A percentile compares a stretch with the other conserved stretches of the same genome.
These are phyloP conservation scores for Claviceps africana DNA, from an alignment of 2,329 filamentous ascomycete genomes.

Conservation along the genomic window DNA sequence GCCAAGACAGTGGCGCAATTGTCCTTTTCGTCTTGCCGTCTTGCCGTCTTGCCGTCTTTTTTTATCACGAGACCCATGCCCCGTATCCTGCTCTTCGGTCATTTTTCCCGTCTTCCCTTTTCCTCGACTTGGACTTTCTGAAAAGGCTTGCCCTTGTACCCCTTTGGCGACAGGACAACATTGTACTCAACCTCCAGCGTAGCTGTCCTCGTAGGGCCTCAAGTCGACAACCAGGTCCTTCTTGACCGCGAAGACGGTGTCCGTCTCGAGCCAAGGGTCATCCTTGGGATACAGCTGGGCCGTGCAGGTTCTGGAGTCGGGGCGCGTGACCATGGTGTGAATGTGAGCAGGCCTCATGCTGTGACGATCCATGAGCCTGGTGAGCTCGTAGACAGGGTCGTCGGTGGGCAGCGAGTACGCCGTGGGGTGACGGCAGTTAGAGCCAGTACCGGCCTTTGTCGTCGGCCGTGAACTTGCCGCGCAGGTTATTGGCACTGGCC, in stretches of 20 bases:
- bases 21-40: no score
- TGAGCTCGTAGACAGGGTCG: slow-evolving; percentile 30
- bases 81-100: not conserved
- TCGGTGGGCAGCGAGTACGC: slow-evolving; percentile 58
- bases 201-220: slow-evolving; percentile 27
- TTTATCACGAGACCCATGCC: no score
- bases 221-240: slow-evolving; percentile 37
- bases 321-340: slow-evolving; percentile 40
- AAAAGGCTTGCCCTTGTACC: slow-evolving; percentile 26
- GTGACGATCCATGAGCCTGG: slow-evolving; percentile 33
- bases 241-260: slow-evolving; percentile 39
- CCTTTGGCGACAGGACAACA: slow-evolving; percentile 28
- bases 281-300: slow-evolving; percentile 65
- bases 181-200: slow-evolving; percentile 27
- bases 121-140: not conserved
- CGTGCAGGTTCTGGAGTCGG: slow-evolving; percentile 56
- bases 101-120: no score
- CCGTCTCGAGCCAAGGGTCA: slow-evolving; percentile 45
- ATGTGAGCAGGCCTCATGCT: slow-evolving; percentile 36
- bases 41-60: no score
- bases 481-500: slow-evolving; percentile 61
- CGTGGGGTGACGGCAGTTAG: slow-evolving; percentile 63
- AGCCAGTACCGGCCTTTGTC: slow-evolving; percentile 56
- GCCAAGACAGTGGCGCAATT: no score
- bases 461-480: slow-evolving; percentile 61